Base-by-base conservation (phyloP, 75 land plant species). In the Pinus tabuliformis region DNA sequence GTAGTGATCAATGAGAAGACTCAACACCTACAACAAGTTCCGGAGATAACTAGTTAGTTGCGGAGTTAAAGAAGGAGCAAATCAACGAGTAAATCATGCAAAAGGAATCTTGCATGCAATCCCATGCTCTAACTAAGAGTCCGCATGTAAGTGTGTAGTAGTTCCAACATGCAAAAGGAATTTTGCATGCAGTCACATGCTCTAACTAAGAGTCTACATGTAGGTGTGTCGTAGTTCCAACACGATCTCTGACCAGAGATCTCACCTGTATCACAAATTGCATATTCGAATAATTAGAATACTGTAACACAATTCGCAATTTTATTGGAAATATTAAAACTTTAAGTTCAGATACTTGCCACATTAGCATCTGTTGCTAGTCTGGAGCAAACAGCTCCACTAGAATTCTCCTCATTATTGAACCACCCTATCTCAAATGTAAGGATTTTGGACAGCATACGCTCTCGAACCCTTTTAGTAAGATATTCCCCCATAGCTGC, bases 351-450 rank as follows among this genome's bases (percentile, higher is more conserved):
- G 66, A 22, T 45, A 22, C 76, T 12, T 58, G 89, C 97, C 87
- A 88, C 78, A 72, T 82, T 90, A 76, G 92, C 93, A 28, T 90
- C 93, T 9, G 80, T 83, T 0, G 93, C 83, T 16, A 95, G 81
- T 17, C 91, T 77, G 16, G 93, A 74, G 56, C 87, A 87, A 21
- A 95, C 73, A 22, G 90, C 89, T 22, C 89, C 91, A 58, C 86
- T 86, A 6, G 87, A 75, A 74, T 95, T 90, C 75, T 92, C 87
- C 1, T 89, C 89, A 24, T 79, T 73, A 81, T 95, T 95, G 59
- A 91, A 95, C 95, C 95, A 95, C 8, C 90, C 93, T 22, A 95
- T 77, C 75, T 95, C 98, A 57, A 89, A 86, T 0, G 82, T 82
- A 37, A 95, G 78, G 12, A 95, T 82, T 57, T 86, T 87, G 3